Evolutionary conservation across 805 yeast species (phyloP).

Genomic region (Teunomyces pallodes): DNA sequence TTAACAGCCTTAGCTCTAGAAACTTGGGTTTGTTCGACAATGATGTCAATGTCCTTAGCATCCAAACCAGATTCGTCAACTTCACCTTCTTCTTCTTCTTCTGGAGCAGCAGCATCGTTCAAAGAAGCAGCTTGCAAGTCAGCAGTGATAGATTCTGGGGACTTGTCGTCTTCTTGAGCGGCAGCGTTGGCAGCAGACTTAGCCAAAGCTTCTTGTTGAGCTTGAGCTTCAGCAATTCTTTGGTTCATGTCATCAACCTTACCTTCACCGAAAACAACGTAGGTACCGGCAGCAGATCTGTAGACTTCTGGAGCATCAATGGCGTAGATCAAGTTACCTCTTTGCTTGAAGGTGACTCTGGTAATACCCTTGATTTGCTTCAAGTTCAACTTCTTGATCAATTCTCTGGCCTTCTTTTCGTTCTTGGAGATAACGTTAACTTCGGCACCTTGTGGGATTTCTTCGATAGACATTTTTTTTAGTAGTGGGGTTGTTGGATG

Average conservation of each 20-base stretch:
- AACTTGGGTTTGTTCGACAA: slow-evolving; percentile 87
- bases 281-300: slow-evolving; percentile 91
- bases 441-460: slow-evolving; percentile 81
- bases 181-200: slow-evolving; percentile 42
- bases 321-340: slow-evolving; percentile 87
- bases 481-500: slow-evolving; percentile 7
- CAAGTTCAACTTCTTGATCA: slow-evolving; percentile 82
- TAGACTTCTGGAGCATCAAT: slow-evolving; percentile 93
- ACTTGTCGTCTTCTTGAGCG: slow-evolving; percentile 46
- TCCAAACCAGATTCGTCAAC: slow-evolving; percentile 86
- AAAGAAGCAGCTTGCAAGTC: slow-evolving; percentile 72
- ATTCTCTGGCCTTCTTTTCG: slow-evolving; percentile 94
- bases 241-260: slow-evolving; percentile 91
- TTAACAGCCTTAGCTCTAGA: slow-evolving; percentile 87
- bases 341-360: slow-evolving; percentile 93
- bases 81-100: slow-evolving; percentile 63
- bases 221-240: slow-evolving; percentile 80
- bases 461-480: slow-evolving; percentile 42
- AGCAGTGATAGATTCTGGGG: slow-evolving; percentile 78
- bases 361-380: slow-evolving; percentile 88
- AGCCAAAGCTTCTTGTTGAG: slow-evolving; percentile 59
- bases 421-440: slow-evolving; percentile 80
- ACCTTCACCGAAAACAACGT: slow-evolving; percentile 97
- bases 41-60: slow-evolving; percentile 77
- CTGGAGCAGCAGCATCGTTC: slow-evolving; percentile 40